Evolutionary conservation across 1,284 basidiomycete species (phyloP).

Genomic region (Pisolithus thermaeus): DNA sequence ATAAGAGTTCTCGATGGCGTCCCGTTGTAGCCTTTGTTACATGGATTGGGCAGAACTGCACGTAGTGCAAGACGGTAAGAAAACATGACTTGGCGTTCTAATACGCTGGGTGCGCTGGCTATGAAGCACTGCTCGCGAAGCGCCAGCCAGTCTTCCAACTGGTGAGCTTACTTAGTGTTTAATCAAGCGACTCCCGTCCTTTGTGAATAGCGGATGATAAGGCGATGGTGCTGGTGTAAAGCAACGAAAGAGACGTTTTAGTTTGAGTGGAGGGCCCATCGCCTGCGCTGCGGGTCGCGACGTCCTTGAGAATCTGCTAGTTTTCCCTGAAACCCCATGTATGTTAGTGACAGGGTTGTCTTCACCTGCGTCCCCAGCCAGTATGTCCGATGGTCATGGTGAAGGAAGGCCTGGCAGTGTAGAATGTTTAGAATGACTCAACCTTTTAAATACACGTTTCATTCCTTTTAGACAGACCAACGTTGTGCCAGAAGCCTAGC

Average conservation of each 20-base stretch:
- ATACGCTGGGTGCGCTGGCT: neutral
- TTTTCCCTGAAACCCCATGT: neutral
- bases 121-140: neutral
- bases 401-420: neutral
- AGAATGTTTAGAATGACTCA: no score
- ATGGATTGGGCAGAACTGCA: no score
- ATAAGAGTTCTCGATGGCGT: no score
- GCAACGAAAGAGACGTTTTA: neutral
- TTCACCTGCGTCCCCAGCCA: neutral
- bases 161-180: neutral
- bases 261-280: constrained; percentile 1
- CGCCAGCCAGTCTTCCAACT: neutral
- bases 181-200: neutral
- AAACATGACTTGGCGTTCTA: neutral
- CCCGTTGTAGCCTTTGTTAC: no score
- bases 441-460: neutral
- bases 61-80: neutral
- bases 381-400: neutral
- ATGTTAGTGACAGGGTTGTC: neutral
- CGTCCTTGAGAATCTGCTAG: constrained; percentile 11
- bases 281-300: no score
- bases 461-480: neutral
- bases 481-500: neutral
- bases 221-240: neutral
- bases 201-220: neutral